phyloP scores from a whole-genome alignment of 2,329 filamentous ascomycete genomes.

The Ophiosphaerella narmari region DNA sequence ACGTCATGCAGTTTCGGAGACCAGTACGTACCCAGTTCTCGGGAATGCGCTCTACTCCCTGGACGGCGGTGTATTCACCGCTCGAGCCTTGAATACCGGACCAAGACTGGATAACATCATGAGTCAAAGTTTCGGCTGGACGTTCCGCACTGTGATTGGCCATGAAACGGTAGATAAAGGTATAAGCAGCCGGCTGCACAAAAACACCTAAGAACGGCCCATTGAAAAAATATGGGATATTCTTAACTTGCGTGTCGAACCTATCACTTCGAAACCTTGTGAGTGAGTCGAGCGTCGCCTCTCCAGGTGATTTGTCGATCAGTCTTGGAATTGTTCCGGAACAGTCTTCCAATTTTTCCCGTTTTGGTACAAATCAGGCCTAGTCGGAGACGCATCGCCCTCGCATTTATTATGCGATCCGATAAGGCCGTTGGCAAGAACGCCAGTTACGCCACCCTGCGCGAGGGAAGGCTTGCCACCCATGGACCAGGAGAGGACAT shows the following conservation, averaged over 20 bases:
- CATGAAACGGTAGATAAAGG: constrained; percentile 35
- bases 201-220: constrained; percentile 27
- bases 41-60: constrained; percentile 24
- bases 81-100: constrained; percentile 22
- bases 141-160: constrained; percentile 26
- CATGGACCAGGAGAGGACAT: constrained; percentile 25
- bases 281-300: constrained; percentile 25
- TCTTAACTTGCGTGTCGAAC: constrained; percentile 22
- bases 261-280: constrained; percentile 23
- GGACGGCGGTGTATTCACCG: constrained; percentile 21
- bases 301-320: constrained; percentile 24
- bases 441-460: constrained; percentile 22
- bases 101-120: constrained; percentile 27
- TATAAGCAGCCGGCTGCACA: constrained; percentile 32
- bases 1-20: not conserved
- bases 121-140: constrained; percentile 16
- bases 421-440: constrained; percentile 22
- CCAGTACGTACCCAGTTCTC: constrained; percentile 19
- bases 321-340: constrained; percentile 23
- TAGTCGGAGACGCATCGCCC: constrained; percentile 26
- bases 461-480: constrained; percentile 26
- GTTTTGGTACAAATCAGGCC: constrained; percentile 25
- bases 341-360: constrained; percentile 31
- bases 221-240: constrained; percentile 29
- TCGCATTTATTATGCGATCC: constrained; percentile 34